These are phyloP conservation scores for Avena atlantica DNA, from an alignment of 176 grass and related monocot genomes.

Conservation along the genomic window DNA sequence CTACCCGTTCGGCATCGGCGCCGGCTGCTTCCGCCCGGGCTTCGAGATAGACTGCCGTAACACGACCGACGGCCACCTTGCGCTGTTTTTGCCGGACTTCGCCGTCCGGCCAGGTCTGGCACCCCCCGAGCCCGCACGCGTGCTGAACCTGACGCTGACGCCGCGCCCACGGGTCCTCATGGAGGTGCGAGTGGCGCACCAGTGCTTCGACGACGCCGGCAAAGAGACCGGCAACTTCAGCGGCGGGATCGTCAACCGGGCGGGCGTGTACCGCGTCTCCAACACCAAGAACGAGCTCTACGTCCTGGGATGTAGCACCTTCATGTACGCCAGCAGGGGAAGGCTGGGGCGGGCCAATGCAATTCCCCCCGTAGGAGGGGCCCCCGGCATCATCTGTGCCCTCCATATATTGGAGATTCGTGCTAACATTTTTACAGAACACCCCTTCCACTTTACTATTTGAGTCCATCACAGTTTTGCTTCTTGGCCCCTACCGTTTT, in stretches of 20 bases:
- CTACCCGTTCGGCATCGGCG: constrained; percentile 15
- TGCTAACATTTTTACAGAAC: too few relatives aligned
- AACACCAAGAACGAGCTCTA: background rate
- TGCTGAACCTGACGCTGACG: background rate
- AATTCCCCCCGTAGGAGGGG: too few relatives aligned
- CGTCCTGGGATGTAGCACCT: background rate
- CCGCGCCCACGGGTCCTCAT: background rate
- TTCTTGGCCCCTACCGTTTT: too few relatives aligned
- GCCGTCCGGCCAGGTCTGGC: background rate
- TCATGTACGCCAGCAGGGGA: background rate
- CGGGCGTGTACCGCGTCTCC: background rate
- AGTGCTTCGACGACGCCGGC: constrained; percentile 7
- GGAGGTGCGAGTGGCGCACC: background rate
- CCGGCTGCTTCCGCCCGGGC: constrained; percentile 22
- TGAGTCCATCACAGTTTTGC: too few relatives aligned
- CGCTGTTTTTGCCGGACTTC: background rate
- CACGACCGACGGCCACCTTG: background rate
- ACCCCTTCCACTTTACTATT: too few relatives aligned
- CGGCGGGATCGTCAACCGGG: background rate
- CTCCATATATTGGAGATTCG: too few relatives aligned
- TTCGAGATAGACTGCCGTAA: background rate
- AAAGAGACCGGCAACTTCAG: background rate
- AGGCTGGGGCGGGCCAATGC: background rate
- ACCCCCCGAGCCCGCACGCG: background rate
- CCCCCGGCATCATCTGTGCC: too few relatives aligned